Evolutionary conservation across 352 stramenopile genomes (phyloP).

Genomic region (Thalassiosira pacifica): DNA sequence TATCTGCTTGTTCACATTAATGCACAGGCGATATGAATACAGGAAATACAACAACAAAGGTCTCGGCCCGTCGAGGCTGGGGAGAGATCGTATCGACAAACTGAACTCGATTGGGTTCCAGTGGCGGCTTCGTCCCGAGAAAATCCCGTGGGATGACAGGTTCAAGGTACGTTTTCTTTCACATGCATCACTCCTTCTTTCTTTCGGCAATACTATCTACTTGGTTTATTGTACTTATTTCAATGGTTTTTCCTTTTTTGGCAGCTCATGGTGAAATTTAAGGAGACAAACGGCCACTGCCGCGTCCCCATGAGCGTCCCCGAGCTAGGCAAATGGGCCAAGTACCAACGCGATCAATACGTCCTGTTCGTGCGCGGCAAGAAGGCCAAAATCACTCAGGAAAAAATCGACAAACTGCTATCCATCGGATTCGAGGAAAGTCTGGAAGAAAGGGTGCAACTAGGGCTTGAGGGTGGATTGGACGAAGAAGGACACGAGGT

Average conservation of each 20-base stretch:
- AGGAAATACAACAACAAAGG: conserved; percentile 49
- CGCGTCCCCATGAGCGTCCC: conserved; percentile 47
- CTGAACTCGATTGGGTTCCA: conserved; percentile 66
- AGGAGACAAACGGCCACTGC: conserved; percentile 55
- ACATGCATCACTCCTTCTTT: conserved; percentile 5
- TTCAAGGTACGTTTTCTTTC: conserved; percentile 33
- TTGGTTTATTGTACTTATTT: conserved; percentile 10
- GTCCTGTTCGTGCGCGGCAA: conserved; percentile 32
- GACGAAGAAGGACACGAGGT: neutral
- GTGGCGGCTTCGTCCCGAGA: conserved; percentile 49
- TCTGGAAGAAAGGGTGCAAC: conserved; percentile 25
- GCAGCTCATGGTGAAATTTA: conserved; percentile 47
- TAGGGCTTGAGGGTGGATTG: conserved; percentile 1
- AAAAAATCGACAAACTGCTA: conserved; percentile 51
- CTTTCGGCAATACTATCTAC: neutral
- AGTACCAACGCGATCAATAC: conserved; percentile 58
- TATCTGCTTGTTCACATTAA: too few species aligned
- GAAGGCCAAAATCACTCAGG: conserved; percentile 37
- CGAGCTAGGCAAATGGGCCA: conserved; percentile 57
- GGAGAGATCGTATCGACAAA: conserved; percentile 58
- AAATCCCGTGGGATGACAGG: conserved; percentile 41
- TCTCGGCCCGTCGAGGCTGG: conserved; percentile 40
- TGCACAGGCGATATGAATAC: conserved; percentile 50
- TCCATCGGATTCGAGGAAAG: conserved; percentile 53
- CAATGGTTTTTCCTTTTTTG: neutral